Evolutionary conservation across 352 stramenopile species (phyloP), one percentile per base, ranked within the genome.

Genomic region (Pythium dissimile): DNA sequence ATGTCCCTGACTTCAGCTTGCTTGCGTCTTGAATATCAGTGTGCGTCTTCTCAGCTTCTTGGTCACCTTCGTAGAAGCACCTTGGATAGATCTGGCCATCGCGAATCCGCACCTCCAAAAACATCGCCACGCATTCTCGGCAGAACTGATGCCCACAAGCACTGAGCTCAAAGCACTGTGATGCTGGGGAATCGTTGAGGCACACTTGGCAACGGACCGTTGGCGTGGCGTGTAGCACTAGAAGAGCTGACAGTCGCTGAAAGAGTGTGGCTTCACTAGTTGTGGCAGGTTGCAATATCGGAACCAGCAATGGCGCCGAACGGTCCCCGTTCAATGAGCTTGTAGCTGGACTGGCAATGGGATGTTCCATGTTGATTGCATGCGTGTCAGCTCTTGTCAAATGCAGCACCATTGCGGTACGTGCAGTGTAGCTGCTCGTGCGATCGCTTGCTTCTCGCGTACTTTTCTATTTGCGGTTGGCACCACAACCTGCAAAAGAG

Each of bases 141-240:
- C 81, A 91, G 43, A 86, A 87, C 15, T 31, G 53, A 41, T 92
- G 81, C 3, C 67, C 66, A 49, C 82, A 92, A 20, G 60, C 63
- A 6, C 49, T 60, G 3, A 92, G 74, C 24, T 49, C 34, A 24
- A 77, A 66, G 1, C 66, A 66, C 12, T 67, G 60, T 5, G 63
- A 59, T 13, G 77, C 35, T 4, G 72, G 64, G 5, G 75, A 56
- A 41, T 75, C 69, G 28, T 92, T 79, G 18, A 79, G 79, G 67
- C 81, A 92, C 34, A 92, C 86, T 45, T 85, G 75, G 46, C 81
- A 92, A 39, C 77, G 60, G 38, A 86, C 77, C 10, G 69, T 80
- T 55, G 86, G 74, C 24, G 78, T 60, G 0, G 11, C 10, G 27
- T 12, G 26, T 5, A 21, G 35, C 5, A 10, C 43, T 15, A 51